Base-by-base conservation (phyloP, 257 asterid genomes). In the Scutellaria barbata region DNA sequence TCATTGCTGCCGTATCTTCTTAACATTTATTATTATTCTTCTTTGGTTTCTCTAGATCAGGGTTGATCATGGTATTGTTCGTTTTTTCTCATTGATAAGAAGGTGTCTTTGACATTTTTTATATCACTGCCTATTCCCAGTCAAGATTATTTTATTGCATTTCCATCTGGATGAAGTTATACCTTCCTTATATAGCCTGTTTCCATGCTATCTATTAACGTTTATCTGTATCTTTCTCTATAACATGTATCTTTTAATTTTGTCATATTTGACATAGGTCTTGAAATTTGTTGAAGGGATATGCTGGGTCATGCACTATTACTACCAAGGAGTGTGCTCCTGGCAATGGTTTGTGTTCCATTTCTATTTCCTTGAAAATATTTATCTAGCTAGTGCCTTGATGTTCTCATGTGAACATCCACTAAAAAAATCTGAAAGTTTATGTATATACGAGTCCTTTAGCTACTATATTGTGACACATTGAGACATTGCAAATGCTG, bases 281-380 rank as follows among this genome's bases (percentile, higher is more conserved):
- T 61, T 75, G 72, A 85, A 88, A 62, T 88, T 84, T 74, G 85
- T 81, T 41, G 95, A 88, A 76, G 95, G 95, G 61, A 79, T 88
- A 45, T 82, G 89, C 77, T 88, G 95, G 95, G 89, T 88, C 79
- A 86, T 86, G 92, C 87, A 64, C 68, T 88, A 88, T 78, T 88
- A 88, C 82, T 88, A 84, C 83, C 82, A 82, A 79, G 95, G 95
- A 75, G 89, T 86, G 52, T 86, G 95, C 80, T 88, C 95, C 53
- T 88, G 95, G 95, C 86, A 82, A 76, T 88, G 95, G 95, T 88
- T 50, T 71, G 90, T 80, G 40, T 61, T 72, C 65, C 69, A 22
- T 72, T 59, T 63, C 35, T 30, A 25, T 42, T 69, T 70, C 43
- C 33, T 20, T 57, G 16, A 10, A n/a, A 39, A 13, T 20, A 39